These are phyloP conservation scores for Trametes versicolor DNA, from an alignment of 1,284 basidiomycete species.

Conservation along the genomic window DNA sequence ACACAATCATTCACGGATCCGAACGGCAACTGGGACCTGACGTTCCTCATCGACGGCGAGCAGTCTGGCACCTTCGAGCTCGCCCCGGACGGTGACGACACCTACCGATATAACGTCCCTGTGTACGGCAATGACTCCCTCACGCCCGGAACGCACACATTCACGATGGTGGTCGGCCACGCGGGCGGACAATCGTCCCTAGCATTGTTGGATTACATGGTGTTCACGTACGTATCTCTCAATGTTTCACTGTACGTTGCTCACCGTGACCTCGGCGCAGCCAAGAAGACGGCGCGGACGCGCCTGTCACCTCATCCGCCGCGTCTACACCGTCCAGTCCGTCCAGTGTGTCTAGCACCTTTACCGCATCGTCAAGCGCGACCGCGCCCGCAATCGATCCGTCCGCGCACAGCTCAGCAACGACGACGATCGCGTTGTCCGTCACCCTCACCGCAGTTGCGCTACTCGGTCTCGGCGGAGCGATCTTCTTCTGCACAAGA, in stretches of 20 bases:
- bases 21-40: slow-evolving; percentile 45
- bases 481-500: not conserved
- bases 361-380: not conserved
- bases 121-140: slow-evolving; percentile 42
- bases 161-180: slow-evolving; percentile 32
- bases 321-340: too few relatives aligned
- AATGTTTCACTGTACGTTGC: too few relatives aligned
- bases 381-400: not conserved
- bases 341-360: not conserved
- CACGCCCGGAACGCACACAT: slow-evolving; percentile 31
- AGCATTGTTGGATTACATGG: slow-evolving; percentile 35
- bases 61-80: slow-evolving; percentile 39
- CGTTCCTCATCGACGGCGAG: slow-evolving; percentile 48
- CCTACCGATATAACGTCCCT: slow-evolving; percentile 44
- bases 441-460: not conserved
- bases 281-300: too few relatives aligned
- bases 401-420: not conserved
- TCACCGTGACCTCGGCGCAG: too few relatives aligned
- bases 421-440: not conserved
- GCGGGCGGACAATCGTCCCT: slow-evolving; percentile 26
- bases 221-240: slow-evolving; percentile 32
- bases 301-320: too few relatives aligned
- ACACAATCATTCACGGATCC: slow-evolving; percentile 35
- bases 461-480: not conserved
- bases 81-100: slow-evolving; percentile 33